phyloP scores from a whole-genome alignment of 2,329 filamentous ascomycete species.

The Colletotrichum orbiculare region DNA sequence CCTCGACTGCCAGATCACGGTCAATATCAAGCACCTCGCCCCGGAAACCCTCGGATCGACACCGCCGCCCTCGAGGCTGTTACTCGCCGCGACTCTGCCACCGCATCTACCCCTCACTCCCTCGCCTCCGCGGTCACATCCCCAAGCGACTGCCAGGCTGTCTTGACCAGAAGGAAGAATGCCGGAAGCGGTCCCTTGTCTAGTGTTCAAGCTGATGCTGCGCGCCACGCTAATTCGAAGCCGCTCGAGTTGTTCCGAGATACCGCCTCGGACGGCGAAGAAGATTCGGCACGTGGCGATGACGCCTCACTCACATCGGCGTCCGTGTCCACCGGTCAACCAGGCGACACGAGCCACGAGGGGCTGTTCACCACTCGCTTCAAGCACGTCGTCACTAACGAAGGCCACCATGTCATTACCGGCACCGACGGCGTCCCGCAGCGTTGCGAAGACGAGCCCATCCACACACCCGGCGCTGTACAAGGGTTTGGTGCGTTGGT shows the following conservation, averaged over 20 bases:
- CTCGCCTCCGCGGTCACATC: slow-evolving; percentile 29
- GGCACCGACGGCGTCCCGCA: slow-evolving; percentile 80
- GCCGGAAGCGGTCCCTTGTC: slow-evolving; percentile 53
- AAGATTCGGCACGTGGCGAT: slow-evolving; percentile 6
- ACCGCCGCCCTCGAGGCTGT: slow-evolving; percentile 41
- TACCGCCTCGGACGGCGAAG: slow-evolving; percentile 43
- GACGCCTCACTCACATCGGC: slow-evolving; percentile 12
- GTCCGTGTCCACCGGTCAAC: background rate
- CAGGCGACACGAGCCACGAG: slow-evolving; percentile 13
- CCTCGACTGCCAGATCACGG: slow-evolving; percentile 47
- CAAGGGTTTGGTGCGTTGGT: slow-evolving; percentile 84
- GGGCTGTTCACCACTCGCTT: slow-evolving; percentile 76
- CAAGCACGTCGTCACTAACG: slow-evolving; percentile 79
- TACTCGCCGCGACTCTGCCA: slow-evolving; percentile 18
- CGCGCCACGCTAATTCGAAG: slow-evolving; percentile 48
- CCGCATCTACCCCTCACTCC: slow-evolving; percentile 15
- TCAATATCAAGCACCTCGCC: slow-evolving; percentile 44
- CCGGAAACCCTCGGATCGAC: slow-evolving; percentile 45
- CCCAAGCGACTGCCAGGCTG: slow-evolving; percentile 38
- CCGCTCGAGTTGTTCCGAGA: slow-evolving; percentile 45
- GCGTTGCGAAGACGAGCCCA: slow-evolving; percentile 90
- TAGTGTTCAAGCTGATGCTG: slow-evolving; percentile 58
- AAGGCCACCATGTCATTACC: slow-evolving; percentile 85
- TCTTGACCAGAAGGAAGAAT: slow-evolving; percentile 46
- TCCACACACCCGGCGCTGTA: slow-evolving; percentile 84